Base-by-base conservation (phyloP, 768 basidiomycete genomes). In the Agrocybe chaxingu region DNA sequence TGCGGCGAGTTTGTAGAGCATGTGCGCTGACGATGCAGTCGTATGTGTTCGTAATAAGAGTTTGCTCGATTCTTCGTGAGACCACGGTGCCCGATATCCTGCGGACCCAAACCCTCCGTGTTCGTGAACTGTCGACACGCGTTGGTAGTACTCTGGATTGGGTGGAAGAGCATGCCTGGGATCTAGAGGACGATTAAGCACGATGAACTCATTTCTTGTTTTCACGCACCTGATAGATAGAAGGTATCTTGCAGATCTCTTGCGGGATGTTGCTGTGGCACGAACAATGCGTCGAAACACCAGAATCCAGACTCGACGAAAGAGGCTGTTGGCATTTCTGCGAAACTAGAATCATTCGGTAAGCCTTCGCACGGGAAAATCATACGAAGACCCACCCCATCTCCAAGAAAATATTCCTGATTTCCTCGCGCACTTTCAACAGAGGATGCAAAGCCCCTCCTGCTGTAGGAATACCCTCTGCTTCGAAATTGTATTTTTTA, bases 401-500 rank as follows among this genome's bases (percentile, higher is more conserved):
- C 68, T 99, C 97, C 59, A 99, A 79, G 79, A 99, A 99, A 62
- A 98, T 98, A 66, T 89, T 89, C 46, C 95, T 81, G 63, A 99
- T 92, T 68, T 99, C 97, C 70, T 98, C 97, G 49, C 97, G 80
- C 19, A 99, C 97, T 75, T 98, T 98, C 51, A 99, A 81, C 32
- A 99, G 77, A 11, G 97, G 97, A 68, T 98, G 97, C 30, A 98
- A 75, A 10, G 95, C 93, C 36, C 97, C 97, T 30, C 94, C 93
- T 35, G 81, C 81, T 3, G 94, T 86, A 7, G 88, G 90, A 29
- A 86, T 81, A 46, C 97, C 97, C 55, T 94, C 94, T 0, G 97
- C 95, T 58, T 96, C 94, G 60, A 98, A 98, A 71, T 99, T 99
- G 72, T 98, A 99, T 67, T 95, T 94, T 67, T 99, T 99, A 80